Conservation (phyloP, 306 rosid species). For the Abrus pulchellus region DNA sequence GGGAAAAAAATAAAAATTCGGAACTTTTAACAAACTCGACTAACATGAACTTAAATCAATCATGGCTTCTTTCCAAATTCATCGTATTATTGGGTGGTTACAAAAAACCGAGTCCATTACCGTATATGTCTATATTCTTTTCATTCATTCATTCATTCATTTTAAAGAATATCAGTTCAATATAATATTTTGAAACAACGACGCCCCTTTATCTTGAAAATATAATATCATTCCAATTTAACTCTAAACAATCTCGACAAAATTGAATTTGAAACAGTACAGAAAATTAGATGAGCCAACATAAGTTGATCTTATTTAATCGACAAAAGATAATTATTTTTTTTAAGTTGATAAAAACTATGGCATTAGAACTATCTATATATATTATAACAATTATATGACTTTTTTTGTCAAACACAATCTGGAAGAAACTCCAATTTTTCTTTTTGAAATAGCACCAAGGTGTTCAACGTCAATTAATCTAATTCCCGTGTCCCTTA, state of each 20-base stretch:
- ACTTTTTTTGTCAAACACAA: not conserved
- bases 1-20: not conserved
- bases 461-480: not conserved
- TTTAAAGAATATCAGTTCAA: not conserved
- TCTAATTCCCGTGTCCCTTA: not conserved
- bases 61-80: constrained; percentile 24
- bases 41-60: constrained; percentile 17
- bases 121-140: too few species aligned
- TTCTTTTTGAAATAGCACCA: not conserved
- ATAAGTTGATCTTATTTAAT: constrained; percentile 3
- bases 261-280: not conserved
- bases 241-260: not conserved
- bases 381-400: not conserved
- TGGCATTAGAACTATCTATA: not conserved
- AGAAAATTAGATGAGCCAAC: constrained; percentile 15
- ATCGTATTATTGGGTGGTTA: not conserved
- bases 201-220: not conserved
- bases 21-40: not conserved
- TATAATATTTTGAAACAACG: not conserved
- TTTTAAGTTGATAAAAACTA: not conserved
- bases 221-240: not conserved
- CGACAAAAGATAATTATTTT: not conserved
- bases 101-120: not conserved
- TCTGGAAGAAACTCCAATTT: not conserved
- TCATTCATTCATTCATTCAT: too few species aligned